These are phyloP conservation scores for Anastatica hierochuntica DNA, from an alignment of 345 rosid genomes.

Conservation along the genomic window DNA sequence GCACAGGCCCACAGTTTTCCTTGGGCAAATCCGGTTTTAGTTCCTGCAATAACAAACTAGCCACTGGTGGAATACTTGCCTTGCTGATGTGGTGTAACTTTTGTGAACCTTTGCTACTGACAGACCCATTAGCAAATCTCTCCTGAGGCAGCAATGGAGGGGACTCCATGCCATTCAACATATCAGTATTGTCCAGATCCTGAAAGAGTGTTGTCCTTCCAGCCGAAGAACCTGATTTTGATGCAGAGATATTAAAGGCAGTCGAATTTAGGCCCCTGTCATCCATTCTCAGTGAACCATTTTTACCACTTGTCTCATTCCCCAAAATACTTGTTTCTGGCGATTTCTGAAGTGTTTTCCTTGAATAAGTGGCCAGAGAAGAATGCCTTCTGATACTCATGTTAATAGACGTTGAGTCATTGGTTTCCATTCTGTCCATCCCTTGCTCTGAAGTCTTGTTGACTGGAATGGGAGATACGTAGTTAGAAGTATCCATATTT, in stretches of 20 bases:
- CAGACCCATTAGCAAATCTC: constrained; percentile 26
- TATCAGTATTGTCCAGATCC: constrained; percentile 26
- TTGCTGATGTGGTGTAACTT: constrained; percentile 26
- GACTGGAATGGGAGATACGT: background rate
- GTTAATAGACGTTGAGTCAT: constrained; percentile 21
- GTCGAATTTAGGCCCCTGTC: constrained; percentile 9
- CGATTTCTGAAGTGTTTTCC: constrained; percentile 37
- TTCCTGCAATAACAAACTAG: constrained; percentile 20
- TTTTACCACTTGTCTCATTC: constrained; percentile 18
- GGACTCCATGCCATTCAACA: constrained; percentile 22
- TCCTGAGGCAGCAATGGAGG: constrained; percentile 29
- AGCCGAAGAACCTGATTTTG: constrained; percentile 20
- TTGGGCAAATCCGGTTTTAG: constrained; percentile 13
- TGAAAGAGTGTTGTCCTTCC: constrained; percentile 17
- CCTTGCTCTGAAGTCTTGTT: constrained; percentile 18
- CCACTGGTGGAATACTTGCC: constrained; percentile 19
- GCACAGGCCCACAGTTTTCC: constrained; percentile 11
- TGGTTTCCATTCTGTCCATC: constrained; percentile 1
- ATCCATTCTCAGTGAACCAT: constrained; percentile 22
- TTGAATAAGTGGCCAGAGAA: constrained; percentile 36
- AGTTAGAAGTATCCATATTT: constrained; percentile 1
- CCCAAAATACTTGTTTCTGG: constrained; percentile 30
- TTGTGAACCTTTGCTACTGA: constrained; percentile 22
- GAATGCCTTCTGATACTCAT: constrained; percentile 24
- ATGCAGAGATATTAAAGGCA: constrained; percentile 20